A percentile compares a stretch with the other conserved stretches of the same genome.
These are phyloP conservation scores for Backusella luteola DNA, from an alignment of 192 early-diverging fungal genomes.

Conservation along the genomic window DNA sequence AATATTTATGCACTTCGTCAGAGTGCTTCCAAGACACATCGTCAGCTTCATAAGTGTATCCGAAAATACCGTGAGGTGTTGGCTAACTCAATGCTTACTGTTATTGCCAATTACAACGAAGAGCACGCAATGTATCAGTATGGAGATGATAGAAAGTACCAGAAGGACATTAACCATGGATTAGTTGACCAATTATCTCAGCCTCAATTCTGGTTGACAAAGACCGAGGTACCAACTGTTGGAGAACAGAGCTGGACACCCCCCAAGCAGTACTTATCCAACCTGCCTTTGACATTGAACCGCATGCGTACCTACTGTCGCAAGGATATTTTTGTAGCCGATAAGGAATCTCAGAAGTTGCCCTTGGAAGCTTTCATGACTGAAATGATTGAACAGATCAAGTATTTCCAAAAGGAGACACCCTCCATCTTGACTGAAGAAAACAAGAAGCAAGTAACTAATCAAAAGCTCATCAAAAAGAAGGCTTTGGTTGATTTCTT, in stretches of 20 bases:
- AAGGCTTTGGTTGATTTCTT: conserved; percentile 78
- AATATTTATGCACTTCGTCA: conserved; percentile 90
- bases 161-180: conserved; percentile 26
- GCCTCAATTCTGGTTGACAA: conserved; percentile 40
- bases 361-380: conserved; percentile 50
- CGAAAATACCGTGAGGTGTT: conserved; percentile 81
- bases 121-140: conserved; percentile 37
- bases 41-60: conserved; percentile 88
- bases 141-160: conserved; percentile 33
- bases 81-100: conserved; percentile 66
- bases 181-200: conserved; percentile 40
- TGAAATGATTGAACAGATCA: conserved; percentile 53
- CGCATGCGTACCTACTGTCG: conserved; percentile 39
- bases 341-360: conserved; percentile 15
- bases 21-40: conserved; percentile 89
- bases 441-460: conserved; percentile 56
- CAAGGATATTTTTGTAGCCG: conserved; percentile 35
- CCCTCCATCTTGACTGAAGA: conserved; percentile 52
- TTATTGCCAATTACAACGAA: conserved; percentile 56
- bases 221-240: conserved; percentile 12
- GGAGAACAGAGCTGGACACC: neutral
- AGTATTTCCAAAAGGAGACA: conserved; percentile 58
- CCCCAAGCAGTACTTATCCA: conserved; percentile 43
- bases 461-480: conserved; percentile 68
- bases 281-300: conserved; percentile 42